Evolutionary conservation across 805 yeast species (phyloP).

Genomic region (Komagataella phaffii): DNA sequence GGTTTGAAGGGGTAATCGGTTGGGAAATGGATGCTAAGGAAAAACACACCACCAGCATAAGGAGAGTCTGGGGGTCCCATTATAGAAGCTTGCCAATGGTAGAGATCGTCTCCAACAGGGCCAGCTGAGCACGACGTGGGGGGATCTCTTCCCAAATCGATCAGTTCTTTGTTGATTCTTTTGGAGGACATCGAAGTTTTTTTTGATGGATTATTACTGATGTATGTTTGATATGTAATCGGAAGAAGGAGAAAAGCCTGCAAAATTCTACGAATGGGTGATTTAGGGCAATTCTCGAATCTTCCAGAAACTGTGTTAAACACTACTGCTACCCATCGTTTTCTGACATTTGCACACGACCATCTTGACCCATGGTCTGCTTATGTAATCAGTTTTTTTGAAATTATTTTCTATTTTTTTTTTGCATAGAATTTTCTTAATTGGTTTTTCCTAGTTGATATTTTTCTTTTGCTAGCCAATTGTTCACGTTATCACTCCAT

Average conservation of each 20-base stretch:
- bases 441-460: background rate
- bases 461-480: background rate
- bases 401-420: too few species aligned
- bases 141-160: slow-evolving; percentile 96
- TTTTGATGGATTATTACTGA: background rate
- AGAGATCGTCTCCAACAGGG: slow-evolving; percentile 94
- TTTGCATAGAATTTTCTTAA: background rate
- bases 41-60: slow-evolving; percentile 76
- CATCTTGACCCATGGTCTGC: background rate
- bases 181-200: slow-evolving; percentile 63
- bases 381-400: background rate
- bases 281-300: background rate
- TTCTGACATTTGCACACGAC: background rate
- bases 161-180: slow-evolving; percentile 91
- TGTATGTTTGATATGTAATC: background rate
- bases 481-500: background rate
- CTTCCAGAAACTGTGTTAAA: background rate
- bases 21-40: slow-evolving; percentile 94
- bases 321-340: background rate
- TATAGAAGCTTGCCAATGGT: slow-evolving; percentile 99
- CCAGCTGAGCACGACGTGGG: slow-evolving; percentile 99
- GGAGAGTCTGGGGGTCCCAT: slow-evolving; percentile 98
- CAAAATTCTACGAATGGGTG: background rate
- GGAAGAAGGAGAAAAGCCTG: background rate
- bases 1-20: slow-evolving; percentile 99